phyloP scores from a whole-genome alignment of 2,329 filamentous ascomycete genomes.

The Colletotrichum gigasporum region DNA sequence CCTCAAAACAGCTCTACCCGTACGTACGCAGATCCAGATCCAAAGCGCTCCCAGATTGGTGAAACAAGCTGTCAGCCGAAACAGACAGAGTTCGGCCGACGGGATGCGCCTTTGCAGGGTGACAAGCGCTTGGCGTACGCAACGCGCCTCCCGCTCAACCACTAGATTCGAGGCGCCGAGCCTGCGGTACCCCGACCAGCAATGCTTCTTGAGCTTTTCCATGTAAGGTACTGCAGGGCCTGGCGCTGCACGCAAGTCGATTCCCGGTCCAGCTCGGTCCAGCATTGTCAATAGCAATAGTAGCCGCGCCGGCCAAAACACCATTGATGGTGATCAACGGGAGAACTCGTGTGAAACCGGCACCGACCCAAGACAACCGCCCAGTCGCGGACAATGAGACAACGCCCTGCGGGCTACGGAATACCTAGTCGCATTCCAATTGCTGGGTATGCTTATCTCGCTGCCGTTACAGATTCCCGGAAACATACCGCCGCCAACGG shows the following conservation, averaged over 20 bases:
- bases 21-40: no score
- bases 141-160: constrained; percentile 3
- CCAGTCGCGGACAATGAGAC: constrained; percentile 4
- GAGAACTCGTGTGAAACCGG: constrained; percentile 8
- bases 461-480: constrained; percentile 24
- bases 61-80: constrained; percentile 8
- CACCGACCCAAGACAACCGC: neutral
- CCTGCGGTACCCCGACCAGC: neutral
- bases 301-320: neutral
- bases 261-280: neutral
- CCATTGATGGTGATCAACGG: constrained; percentile 3
- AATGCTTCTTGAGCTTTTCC: constrained; percentile 5
- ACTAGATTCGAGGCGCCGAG: constrained; percentile 10
- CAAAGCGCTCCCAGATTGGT: neutral
- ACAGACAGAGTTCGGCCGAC: constrained; percentile 14
- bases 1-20: neutral
- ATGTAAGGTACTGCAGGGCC: constrained; percentile 27
- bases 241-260: neutral
- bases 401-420: neutral
- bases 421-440: constrained; percentile 2
- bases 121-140: constrained; percentile 24
- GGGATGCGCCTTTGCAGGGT: constrained; percentile 12
- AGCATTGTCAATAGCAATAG: neutral
- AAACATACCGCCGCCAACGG: neutral
- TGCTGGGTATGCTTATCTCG: constrained; percentile 9